Base-by-base conservation (phyloP, 352 stramenopile species). In the Phytophthora podocarpi region DNA sequence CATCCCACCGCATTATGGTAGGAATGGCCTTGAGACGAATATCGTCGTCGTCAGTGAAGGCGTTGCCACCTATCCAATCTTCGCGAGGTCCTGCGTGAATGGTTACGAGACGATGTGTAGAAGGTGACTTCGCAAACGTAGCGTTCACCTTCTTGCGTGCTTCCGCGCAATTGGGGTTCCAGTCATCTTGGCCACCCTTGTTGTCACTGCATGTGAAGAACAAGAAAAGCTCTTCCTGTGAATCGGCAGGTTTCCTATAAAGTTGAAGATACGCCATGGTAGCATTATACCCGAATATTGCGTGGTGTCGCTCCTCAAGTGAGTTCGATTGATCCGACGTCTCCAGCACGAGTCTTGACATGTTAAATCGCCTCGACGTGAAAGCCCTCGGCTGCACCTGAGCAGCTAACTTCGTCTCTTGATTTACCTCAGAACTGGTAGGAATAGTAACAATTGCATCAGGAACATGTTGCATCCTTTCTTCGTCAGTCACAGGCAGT, bases 151-250 rank as follows among this genome's bases (percentile, higher is more conserved):
- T 71, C 54, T 81, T 70, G 5, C 65, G 67, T 42, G 81, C 77
- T 20, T 67, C 61, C 8, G 45, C 56, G 31, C 79, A 90, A 34
- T 74, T 60, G n/a, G 61, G 58, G 9, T 64, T 80, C 78, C 80
- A 90, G 59, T 90, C 76, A 31, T 77, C 49, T 55, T 64, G 47
- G 1, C 60, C 65, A 16, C 72, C 72, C 30, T 83, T 48, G 18
- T 67, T 65, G 42, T 86, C 75, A 15, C 78, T 85, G 64, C 81
- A 91, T 2, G 72, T 82, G 54, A 91, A 91, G 47, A 88, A 88
- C 12, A 89, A 61, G 48, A 88, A 89, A n/a, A 91, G 48, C 11
- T 73, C 51, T 26, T 87, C 76, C 42, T 67, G 48, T 13, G 52
- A 70, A 39, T 53, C 27, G 15, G 6, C 10, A 15, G 46, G 48